These are phyloP conservation scores for Rhizopus sp. DNA, from an alignment of 371 early-diverging fungal genomes.

Conservation along the genomic window DNA sequence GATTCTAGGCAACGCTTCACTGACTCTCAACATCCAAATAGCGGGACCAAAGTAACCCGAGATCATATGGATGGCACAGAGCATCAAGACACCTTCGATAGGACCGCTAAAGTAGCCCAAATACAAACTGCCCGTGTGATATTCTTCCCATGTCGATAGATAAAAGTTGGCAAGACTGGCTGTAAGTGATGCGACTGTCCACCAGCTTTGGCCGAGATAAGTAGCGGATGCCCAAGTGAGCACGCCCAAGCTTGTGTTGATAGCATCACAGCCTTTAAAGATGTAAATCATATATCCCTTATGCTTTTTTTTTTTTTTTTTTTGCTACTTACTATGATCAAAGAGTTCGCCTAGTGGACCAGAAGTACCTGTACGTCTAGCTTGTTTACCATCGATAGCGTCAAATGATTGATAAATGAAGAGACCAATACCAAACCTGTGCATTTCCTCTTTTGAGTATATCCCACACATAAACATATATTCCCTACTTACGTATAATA, in stretches of 20 bases:
- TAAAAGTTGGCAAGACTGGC: slow-evolving; percentile 86
- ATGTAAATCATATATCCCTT: background rate
- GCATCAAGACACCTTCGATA: slow-evolving; percentile 91
- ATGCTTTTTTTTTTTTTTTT: background rate
- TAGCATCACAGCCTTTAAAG: slow-evolving; percentile 84
- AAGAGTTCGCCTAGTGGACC: slow-evolving; percentile 96
- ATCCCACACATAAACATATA: background rate
- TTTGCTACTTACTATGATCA: slow-evolving; percentile 69
- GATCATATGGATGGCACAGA: slow-evolving; percentile 60
- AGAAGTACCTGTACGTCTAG: slow-evolving; percentile 87
- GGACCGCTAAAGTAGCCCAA: slow-evolving; percentile 95
- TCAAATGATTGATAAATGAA: slow-evolving; percentile 97
- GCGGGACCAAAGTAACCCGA: slow-evolving; percentile 63
- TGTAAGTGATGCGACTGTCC: slow-evolving; percentile 56
- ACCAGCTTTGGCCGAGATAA: slow-evolving; percentile 79
- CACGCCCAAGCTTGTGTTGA: slow-evolving; percentile 74
- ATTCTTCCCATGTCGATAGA: slow-evolving; percentile 95
- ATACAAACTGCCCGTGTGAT: slow-evolving; percentile 90
- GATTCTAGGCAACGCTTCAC: slow-evolving; percentile 30
- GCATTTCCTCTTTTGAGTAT: background rate
- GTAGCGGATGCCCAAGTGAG: slow-evolving; percentile 67
- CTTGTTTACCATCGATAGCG: slow-evolving; percentile 99
- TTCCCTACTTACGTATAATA: slow-evolving; percentile 61
- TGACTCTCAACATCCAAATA: slow-evolving; percentile 39
- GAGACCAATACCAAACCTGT: slow-evolving; percentile 82